Base-by-base conservation (phyloP, 2,329 filamentous ascomycete genomes). In the Pseudopithomyces chartarum region DNA sequence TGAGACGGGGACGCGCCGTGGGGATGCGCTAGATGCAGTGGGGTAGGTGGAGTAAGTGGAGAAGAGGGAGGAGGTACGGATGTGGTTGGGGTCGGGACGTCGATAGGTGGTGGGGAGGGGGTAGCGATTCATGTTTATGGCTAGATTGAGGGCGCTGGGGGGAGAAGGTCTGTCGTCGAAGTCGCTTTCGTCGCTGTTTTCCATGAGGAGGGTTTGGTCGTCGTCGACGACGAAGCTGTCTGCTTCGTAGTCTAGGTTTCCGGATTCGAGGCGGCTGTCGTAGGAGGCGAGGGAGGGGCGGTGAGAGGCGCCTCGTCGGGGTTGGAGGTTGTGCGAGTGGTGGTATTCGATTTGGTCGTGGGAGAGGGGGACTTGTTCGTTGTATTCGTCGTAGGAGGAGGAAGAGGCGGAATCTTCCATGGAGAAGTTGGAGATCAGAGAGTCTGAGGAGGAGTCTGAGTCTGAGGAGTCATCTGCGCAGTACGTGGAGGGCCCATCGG, bases 171-270 rank as follows among this genome's bases (percentile, higher is more conserved):
- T 29, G 26, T 29, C 13, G 13, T 55, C 45, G 5, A 6, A 29
- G 26, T 13, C 34, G 40, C 17, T 32, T 17, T 42, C 43, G 7
- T 45, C 32, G 26, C 34, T 42, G 17, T 29, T 19, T 13, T 40
- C 38, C 17, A n/a, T 20, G 15, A 29, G 38, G 13, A 46, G 33
- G 29, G 23, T 55, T n/a, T 57, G 47, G 19, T 55, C 55, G 34
- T 59, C 55, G 2, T 12, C 55, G 15, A 58, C 60, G 12, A 64
- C 56, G 29, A 62, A 64, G n/a, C 55, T 60, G 34, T 64, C 56
- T 1, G 19, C 8, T 40, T 61, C 53, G 32, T 64, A 62, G 10
- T 52, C 51, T 19, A 59, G 47, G 40, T 64, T 64, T 2, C 54
- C 60, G 10, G 52, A 42, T 26, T 59, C 58, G 3, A 48, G 50